Conservation (phyloP, 495 filamentous ascomycete species). For the Penicillium samsonianum region DNA sequence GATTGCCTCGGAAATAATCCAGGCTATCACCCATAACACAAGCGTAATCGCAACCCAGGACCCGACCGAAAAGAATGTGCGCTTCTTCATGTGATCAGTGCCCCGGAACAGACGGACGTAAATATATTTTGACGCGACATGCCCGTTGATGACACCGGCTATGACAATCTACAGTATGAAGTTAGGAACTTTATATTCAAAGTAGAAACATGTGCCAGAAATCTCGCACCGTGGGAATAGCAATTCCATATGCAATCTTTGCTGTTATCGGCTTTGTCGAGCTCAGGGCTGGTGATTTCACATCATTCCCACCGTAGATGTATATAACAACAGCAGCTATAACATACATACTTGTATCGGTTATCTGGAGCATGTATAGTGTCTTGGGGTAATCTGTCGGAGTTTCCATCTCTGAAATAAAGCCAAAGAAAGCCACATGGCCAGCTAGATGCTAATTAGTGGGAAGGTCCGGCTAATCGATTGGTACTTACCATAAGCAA, state of each 20-base stretch:
- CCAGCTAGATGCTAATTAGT: conserved; percentile 41
- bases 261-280: conserved; percentile 62
- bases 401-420: conserved; percentile 74
- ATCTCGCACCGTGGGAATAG: conserved; percentile 62
- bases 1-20: conserved; percentile 71
- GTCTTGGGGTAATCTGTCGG: conserved; percentile 68
- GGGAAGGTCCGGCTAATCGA: not conserved
- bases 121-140: conserved; percentile 63
- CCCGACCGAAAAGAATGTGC: conserved; percentile 47
- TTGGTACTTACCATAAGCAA: conserved; percentile 30
- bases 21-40: conserved; percentile 63
- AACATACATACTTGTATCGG: conserved; percentile 66
- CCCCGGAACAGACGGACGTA: conserved; percentile 61
- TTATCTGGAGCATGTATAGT: conserved; percentile 60
- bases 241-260: conserved; percentile 75
- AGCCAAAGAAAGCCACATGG: conserved; percentile 71
- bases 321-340: conserved; percentile 60
- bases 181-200: conserved; percentile 31
- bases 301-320: conserved; percentile 64
- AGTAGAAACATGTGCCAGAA: too few relatives aligned
- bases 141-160: conserved; percentile 69
- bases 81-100: conserved; percentile 60
- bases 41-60: conserved; percentile 61
- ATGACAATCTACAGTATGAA: conserved; percentile 44
- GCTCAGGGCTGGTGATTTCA: conserved; percentile 71